Conservation (phyloP, 1,284 basidiomycete species). For the Lentinula novae-zelandiae region DNA sequence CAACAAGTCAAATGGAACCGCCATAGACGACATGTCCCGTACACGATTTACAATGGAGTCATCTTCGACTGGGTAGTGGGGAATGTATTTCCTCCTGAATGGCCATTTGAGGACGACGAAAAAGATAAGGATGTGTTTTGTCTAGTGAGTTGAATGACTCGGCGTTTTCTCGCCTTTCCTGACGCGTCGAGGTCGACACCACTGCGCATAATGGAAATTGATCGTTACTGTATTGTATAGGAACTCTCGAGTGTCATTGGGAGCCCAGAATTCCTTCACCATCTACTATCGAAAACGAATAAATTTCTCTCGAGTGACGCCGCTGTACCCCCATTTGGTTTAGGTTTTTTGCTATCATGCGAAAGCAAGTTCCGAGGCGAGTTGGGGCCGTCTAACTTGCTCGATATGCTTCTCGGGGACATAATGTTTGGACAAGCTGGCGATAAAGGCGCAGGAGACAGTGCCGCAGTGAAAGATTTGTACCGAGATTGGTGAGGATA, state of each 20-base stretch:
- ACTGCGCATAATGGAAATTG: no score
- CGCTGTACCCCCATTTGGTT: background rate
- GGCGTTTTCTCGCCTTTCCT: background rate
- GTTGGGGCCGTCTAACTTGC: background rate
- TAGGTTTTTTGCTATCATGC: background rate
- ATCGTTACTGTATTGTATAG: background rate
- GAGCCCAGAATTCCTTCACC: background rate
- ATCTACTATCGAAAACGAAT: background rate
- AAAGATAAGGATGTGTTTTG: background rate
- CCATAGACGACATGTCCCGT: background rate
- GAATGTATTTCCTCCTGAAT: background rate
- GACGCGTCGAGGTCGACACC: background rate
- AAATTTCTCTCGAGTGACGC: background rate
- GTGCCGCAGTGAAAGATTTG: background rate
- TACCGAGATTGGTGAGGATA: background rate
- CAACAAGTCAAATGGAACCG: slow-evolving; percentile 1
- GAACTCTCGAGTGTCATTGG: background rate
- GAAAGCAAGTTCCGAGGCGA: background rate
- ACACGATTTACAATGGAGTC: background rate
- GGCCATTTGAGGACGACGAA: background rate
- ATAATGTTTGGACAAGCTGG: background rate
- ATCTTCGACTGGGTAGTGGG: background rate
- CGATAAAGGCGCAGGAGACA: background rate
- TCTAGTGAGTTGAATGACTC: background rate
- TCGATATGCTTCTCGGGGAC: background rate